Evolutionary conservation across 495 filamentous ascomycete genomes (phyloP), one percentile per base, ranked within the genome.

Genomic region (Aspergillus egyptiacus): DNA sequence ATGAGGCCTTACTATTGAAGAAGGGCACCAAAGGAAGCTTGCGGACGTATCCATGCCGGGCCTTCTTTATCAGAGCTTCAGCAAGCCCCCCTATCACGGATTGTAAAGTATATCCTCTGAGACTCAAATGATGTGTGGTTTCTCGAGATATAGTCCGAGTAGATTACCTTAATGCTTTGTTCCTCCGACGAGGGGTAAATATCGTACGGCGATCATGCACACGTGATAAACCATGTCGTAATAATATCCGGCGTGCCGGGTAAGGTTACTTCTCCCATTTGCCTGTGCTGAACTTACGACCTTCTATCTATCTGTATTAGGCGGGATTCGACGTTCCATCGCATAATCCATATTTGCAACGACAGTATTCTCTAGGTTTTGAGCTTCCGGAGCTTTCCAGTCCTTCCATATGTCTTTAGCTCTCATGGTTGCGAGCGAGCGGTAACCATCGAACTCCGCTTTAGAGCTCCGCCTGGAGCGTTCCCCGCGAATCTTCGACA

Each of bases 381-480:
- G 10, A 27, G 25, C 25, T 27, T 27, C 25, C 5, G 5, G 5
- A 10, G 25, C 25, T 31, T 30, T 20, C 31, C 31, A 19, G 23
- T 5, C 25, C 14, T 28, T 42, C 47, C 51, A 34, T 48, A 56
- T 58, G 58, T 47, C 52, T 58, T 49, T 55, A 39, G 35, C 43
- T 24, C 24, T 30, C n/a, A 10, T 22, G 20, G 35, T 36, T 34
- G 31, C 41, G 20, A 56, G 54, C 34, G 45, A 48, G 53, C 59
- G 60, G 64, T 70, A 62, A 55, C 50, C 48, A 45, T 49, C 25
- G 47, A 48, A 49, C 51, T 52, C 50, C 54, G 54, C 54, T 48
- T 48, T 46, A 19, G 24, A 32, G 14, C 34, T 57, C 41, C 40
- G 32, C 57, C 42, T 53, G 17, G 40, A 46, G 24, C 33, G 40